phyloP scores from a whole-genome alignment of 495 filamentous ascomycete species.

The Hypoxylon subgilvum region DNA sequence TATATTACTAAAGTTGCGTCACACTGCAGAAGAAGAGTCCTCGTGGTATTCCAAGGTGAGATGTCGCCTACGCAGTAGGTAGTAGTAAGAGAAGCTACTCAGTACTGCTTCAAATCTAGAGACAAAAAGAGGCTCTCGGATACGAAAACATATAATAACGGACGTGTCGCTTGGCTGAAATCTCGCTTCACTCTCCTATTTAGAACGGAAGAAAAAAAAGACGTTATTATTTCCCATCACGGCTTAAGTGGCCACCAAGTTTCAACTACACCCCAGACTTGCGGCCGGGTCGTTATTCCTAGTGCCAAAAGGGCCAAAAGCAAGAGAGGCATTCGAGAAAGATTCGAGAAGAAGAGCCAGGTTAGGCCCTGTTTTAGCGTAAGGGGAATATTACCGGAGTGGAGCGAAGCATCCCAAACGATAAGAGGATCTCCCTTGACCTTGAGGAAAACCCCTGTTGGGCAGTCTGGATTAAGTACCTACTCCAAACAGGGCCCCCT shows the following conservation, averaged over 20 bases:
- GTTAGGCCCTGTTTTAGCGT: constrained; percentile 41
- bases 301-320: constrained; percentile 29
- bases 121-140: constrained; percentile 28
- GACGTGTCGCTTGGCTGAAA: constrained; percentile 35
- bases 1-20: constrained; percentile 18
- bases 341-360: constrained; percentile 40
- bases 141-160: constrained; percentile 26
- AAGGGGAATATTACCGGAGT: constrained; percentile 46
- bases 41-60: neutral
- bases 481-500: constrained; percentile 14
- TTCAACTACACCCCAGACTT: constrained; percentile 38
- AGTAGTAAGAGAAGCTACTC: no score
- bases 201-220: constrained; percentile 24
- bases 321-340: constrained; percentile 41
- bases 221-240: constrained; percentile 28
- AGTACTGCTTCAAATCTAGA: no score
- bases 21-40: constrained; percentile 27
- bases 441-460: constrained; percentile 22
- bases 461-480: neutral
- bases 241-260: constrained; percentile 37
- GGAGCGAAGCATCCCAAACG: constrained; percentile 35
- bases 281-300: constrained; percentile 39
- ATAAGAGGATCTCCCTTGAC: constrained; percentile 42
- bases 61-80: no score
- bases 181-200: constrained; percentile 5